A percentile compares a stretch with the other conserved stretches of the same genome.
phyloP scores from a whole-genome alignment of 1,284 basidiomycete genomes.

The Moesziomyces sp. region DNA sequence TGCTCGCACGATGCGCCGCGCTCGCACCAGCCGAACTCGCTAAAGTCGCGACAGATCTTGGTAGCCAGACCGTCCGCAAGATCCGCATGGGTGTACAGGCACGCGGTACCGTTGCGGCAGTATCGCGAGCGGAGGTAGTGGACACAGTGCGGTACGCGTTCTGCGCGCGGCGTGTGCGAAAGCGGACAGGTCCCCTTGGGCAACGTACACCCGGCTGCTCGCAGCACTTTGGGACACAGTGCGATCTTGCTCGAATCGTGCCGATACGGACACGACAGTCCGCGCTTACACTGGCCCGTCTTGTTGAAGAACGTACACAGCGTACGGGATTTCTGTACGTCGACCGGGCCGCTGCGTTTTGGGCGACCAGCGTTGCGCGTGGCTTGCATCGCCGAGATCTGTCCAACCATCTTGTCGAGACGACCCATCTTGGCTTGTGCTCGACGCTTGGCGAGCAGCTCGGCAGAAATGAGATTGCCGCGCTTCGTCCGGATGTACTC shows the following conservation, averaged over 20 bases:
- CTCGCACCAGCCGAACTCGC: slow-evolving; percentile 63
- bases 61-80: slow-evolving; percentile 21
- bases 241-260: slow-evolving; percentile 62
- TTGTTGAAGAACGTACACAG: slow-evolving; percentile 59
- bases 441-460: slow-evolving; percentile 57
- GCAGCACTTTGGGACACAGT: slow-evolving; percentile 60
- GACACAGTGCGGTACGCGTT: slow-evolving; percentile 64
- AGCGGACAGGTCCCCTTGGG: slow-evolving; percentile 59
- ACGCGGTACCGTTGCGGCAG: slow-evolving; percentile 60
- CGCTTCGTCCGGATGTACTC: slow-evolving; percentile 68
- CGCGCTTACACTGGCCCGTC: slow-evolving; percentile 63
- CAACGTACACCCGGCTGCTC: slow-evolving; percentile 54
- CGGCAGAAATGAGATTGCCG: slow-evolving; percentile 69
- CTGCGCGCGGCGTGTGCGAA: slow-evolving; percentile 49
- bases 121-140: slow-evolving; percentile 52
- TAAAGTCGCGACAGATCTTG: slow-evolving; percentile 55
- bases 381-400: slow-evolving; percentile 52
- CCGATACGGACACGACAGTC: slow-evolving; percentile 59
- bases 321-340: slow-evolving; percentile 25
- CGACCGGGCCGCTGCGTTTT: slow-evolving; percentile 6
- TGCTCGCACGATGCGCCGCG: slow-evolving; percentile 44
- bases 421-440: slow-evolving; percentile 48
- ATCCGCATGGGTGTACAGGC: slow-evolving; percentile 58
- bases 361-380: slow-evolving; percentile 15
- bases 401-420: slow-evolving; percentile 49